These are phyloP conservation scores for Gyromitra esculenta DNA, from an alignment of 2,329 filamentous ascomycete genomes.

Conservation along the genomic window DNA sequence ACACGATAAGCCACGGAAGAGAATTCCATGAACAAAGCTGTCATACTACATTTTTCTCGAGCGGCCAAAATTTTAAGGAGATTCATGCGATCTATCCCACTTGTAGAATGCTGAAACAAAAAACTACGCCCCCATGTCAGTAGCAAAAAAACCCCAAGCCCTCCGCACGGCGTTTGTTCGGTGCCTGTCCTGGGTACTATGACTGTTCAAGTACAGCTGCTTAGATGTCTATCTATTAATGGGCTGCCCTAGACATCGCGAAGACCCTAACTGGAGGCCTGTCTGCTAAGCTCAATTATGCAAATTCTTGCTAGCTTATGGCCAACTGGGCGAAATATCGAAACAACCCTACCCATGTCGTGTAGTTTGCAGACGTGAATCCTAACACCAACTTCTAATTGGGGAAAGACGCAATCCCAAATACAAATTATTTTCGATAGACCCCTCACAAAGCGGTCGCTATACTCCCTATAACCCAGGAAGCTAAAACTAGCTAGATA, in stretches of 20 bases:
- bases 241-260: slow-evolving; percentile 1
- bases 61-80: not conserved
- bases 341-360: not conserved
- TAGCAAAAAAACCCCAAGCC: not conserved
- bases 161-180: not conserved
- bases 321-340: not conserved
- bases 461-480: not conserved
- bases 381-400: not conserved
- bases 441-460: not conserved
- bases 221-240: not conserved
- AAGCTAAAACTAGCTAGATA: not conserved
- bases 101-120: not conserved
- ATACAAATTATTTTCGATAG: not conserved
- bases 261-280: not conserved
- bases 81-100: slow-evolving; percentile 3
- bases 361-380: not conserved
- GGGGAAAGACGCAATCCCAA: not conserved
- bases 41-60: not conserved
- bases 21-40: not conserved
- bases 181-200: not conserved
- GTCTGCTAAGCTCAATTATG: not conserved
- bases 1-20: slow-evolving; percentile 16
- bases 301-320: slow-evolving; percentile 5
- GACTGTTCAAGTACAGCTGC: not conserved
- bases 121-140: not conserved